Base-by-base conservation (phyloP, 2,329 filamentous ascomycete genomes). In the Fusarium lateritium region DNA sequence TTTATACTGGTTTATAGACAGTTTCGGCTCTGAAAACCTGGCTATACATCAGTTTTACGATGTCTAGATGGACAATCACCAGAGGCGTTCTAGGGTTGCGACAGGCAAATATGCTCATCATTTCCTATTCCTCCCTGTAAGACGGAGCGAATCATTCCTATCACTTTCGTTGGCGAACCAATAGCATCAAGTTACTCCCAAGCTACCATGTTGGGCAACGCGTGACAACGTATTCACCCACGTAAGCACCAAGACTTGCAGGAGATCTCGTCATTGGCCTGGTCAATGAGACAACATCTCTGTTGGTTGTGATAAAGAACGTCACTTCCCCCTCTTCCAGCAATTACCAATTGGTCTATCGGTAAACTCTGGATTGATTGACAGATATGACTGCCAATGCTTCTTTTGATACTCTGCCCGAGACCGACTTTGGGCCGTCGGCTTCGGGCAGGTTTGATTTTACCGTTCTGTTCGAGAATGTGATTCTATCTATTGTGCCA, bases 391-490 rank as follows among this genome's bases (percentile, higher is more conserved):
- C 28, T 33, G 19, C 24, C 7, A 56, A 56, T 24, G 21, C 44
- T 31, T 62, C 58, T 8, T 17, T 45, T 1, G 40, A 53, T 10
- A 9, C 50, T 5, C 11, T 53, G 14, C 45, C 42, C 7, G 58
- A 62, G 38, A 43, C 34, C 22, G 45, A 26, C 22, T 62, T 62
- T 26, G 58, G 58, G 13, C 58, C 58, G 2, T 50, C 55, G 3
- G 55, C 58, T 40, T 53, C 55, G 3, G 56, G 40, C 8, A 52
- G 58, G 36, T 65, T 65, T 46, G 62, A 65, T 22, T 65, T 64
- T 38, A 64, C 59, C 4, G 38, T 64, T 15, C 21, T 45, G 13
- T 64, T 65, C 13, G 59, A 65, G 21, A 59, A 59, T 39, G 21
- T 39, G 13, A 38, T 65, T 4, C 33, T 65, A 6, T 64, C 59